Conservation (phyloP, 1,284 basidiomycete genomes). For the Boletellus deceptivus region DNA sequence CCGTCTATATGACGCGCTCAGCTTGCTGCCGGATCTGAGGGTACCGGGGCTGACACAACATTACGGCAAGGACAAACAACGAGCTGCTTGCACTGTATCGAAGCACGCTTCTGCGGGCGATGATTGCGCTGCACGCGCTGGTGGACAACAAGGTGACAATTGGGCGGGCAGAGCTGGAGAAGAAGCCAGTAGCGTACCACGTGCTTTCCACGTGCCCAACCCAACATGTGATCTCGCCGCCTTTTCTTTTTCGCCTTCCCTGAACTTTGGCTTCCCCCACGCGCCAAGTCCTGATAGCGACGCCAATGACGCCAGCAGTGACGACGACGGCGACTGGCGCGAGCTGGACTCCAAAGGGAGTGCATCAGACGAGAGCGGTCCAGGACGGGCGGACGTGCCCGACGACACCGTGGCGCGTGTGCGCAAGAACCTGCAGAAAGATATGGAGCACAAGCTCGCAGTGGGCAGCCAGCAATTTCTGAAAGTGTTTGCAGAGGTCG, state of each 20-base stretch:
- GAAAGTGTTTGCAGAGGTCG: constrained; percentile 80
- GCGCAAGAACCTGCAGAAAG: constrained; percentile 75
- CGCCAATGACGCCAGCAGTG: constrained; percentile 15
- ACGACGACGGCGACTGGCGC: constrained; percentile 36
- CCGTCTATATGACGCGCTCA: constrained; percentile 93
- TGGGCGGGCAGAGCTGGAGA: constrained; percentile 76
- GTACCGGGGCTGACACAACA: constrained; percentile 74
- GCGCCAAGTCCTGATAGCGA: constrained; percentile 16
- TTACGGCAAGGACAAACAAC: constrained; percentile 92
- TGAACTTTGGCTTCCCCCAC: too few relatives aligned
- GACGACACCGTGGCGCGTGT: constrained; percentile 65
- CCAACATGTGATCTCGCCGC: constrained; percentile 20
- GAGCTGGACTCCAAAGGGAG: constrained; percentile 15
- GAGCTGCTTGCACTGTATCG: constrained; percentile 93
- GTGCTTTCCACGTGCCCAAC: constrained; percentile 31
- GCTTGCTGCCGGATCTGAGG: constrained; percentile 84
- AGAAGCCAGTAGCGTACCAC: constrained; percentile 32
- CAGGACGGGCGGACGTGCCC: constrained; percentile 29
- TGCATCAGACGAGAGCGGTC: constrained; percentile 8
- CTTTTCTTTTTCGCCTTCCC: too few relatives aligned
- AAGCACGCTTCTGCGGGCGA: constrained; percentile 85
- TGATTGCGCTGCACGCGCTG: constrained; percentile 92
- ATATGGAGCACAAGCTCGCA: constrained; percentile 78
- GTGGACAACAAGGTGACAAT: constrained; percentile 84
- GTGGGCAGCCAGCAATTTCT: constrained; percentile 81